phyloP scores from a whole-genome alignment of 1,139 yeast genomes.

The Kodamaea plutei region DNA sequence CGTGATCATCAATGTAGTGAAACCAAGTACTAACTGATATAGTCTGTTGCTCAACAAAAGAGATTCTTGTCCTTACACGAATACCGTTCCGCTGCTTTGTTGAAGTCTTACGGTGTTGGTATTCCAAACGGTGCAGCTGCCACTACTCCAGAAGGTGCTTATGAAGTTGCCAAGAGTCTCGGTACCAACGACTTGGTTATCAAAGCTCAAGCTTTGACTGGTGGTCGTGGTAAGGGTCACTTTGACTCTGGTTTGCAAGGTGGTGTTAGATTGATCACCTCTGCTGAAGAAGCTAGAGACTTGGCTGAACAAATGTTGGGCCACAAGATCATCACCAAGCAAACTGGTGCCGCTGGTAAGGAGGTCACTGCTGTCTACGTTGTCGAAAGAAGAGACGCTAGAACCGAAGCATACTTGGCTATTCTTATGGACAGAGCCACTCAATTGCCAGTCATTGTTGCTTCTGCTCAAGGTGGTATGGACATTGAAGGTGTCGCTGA shows the following conservation, averaged over 20 bases:
- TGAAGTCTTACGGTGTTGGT: slow-evolving; percentile 78
- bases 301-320: slow-evolving; percentile 86
- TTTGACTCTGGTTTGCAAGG: slow-evolving; percentile 95
- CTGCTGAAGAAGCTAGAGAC: slow-evolving; percentile 84
- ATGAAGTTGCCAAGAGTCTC: slow-evolving; percentile 63
- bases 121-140: slow-evolving; percentile 94
- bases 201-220: slow-evolving; percentile 98
- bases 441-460: slow-evolving; percentile 90
- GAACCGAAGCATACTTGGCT: slow-evolving; percentile 93
- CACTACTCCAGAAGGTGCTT: slow-evolving; percentile 85
- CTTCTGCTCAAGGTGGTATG: slow-evolving; percentile 99
- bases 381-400: slow-evolving; percentile 90
- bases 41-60: slow-evolving; percentile 26
- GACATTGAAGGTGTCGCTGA: slow-evolving; percentile 98
- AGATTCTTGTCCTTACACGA: slow-evolving; percentile 91
- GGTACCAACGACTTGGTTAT: slow-evolving; percentile 81
- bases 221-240: slow-evolving; percentile 99
- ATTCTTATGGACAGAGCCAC: slow-evolving; percentile 91
- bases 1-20: neutral
- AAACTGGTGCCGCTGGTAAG: slow-evolving; percentile 97
- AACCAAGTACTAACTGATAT: slow-evolving; percentile 14
- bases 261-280: slow-evolving; percentile 86
- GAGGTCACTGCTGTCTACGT: slow-evolving; percentile 94
- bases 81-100: slow-evolving; percentile 88
- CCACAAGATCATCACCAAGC: slow-evolving; percentile 94